Conservation (phyloP, 352 stramenopile genomes). For the Phytophthora chlamydospora region DNA sequence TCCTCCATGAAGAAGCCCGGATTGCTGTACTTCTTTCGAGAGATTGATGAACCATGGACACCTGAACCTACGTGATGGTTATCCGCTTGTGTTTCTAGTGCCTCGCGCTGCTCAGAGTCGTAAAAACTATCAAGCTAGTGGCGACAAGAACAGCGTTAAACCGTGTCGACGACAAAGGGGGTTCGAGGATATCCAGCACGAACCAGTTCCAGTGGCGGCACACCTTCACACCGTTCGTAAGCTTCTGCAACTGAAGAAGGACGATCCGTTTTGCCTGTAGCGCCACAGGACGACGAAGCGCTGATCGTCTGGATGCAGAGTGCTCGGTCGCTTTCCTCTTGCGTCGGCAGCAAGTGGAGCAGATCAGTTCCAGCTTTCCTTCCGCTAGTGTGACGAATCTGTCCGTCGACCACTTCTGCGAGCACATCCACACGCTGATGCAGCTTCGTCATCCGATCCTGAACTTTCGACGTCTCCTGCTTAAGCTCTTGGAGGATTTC, state of each 20-base stretch:
- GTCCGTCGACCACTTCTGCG: conserved; percentile 32
- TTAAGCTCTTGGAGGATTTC: conserved; percentile 61
- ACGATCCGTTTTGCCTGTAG: conserved; percentile 10
- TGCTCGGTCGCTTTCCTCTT: conserved; percentile 34
- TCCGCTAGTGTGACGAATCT: conserved; percentile 4
- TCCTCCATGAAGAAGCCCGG: conserved; percentile 67
- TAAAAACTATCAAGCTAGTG: conserved; percentile 50
- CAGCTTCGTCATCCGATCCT: conserved; percentile 37
- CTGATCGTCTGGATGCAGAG: conserved; percentile 30
- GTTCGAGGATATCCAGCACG: background rate
- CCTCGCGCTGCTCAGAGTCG: conserved; percentile 4
- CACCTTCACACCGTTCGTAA: conserved; percentile 45
- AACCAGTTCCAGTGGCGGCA: conserved; percentile 55
- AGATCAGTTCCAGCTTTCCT: conserved; percentile 3
- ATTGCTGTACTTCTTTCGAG: conserved; percentile 63
- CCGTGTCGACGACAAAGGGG: background rate
- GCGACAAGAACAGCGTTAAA: background rate
- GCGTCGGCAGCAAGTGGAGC: conserved; percentile 17
- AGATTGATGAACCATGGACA: conserved; percentile 23
- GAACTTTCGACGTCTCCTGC: conserved; percentile 37
- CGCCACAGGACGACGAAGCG: conserved; percentile 25
- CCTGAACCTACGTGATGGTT: background rate
- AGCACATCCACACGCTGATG: conserved; percentile 40
- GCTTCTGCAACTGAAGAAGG: conserved; percentile 27
- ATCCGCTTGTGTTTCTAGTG: conserved; percentile 1